Base-by-base conservation (phyloP, 2,329 filamentous ascomycete species). In the Epichloe baconii region DNA sequence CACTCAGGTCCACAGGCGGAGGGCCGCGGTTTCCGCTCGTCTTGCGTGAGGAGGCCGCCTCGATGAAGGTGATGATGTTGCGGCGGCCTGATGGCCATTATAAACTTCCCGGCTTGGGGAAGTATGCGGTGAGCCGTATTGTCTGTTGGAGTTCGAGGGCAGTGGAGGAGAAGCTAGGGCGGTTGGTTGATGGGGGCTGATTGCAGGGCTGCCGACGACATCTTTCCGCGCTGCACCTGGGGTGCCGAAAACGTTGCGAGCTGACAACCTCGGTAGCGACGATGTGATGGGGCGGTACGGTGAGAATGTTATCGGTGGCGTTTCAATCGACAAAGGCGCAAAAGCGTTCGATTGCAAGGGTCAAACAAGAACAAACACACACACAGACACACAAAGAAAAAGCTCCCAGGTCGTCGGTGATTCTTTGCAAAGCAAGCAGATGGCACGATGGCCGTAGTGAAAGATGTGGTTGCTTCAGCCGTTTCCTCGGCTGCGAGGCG, bases 151-250 rank as follows among this genome's bases (percentile, higher is more conserved):
- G 36, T 74, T 64, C 56, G 77, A 68, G 44, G 71, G 65, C 55
- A 77, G 68, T 56, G 76, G 71, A 57, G 74, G 72, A 54, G 73
- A 69, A 51, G 72, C 67, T 58, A 75, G 64, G 56, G 71, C 68
- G 55, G 71, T 68, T 62, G 76, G 74, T 63, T 77, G 76, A 65
- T 78, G 77, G 59, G 71, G 63, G 74, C 69, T 57, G 77, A 70
- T 67, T 84, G 81, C 64, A 85, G 69, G 60, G 77, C 77, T 72
- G 80, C 77, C 66, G 77, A 80, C 68, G 63, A 67, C 66, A 67
- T 68, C 52, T 62, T 67, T 54, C 14, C 58, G 60, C 58, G 57
- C 57, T 52, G 40, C 51, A 51, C 48, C 42, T 44, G 37, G 26
- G 26, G 49, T 50, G 44, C 49, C 23, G n/a, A 40, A 47, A 17